A percentile compares a stretch with the other conserved stretches of the same genome.
Conservation (phyloP, 192 early-diverging fungal genomes). For the Umbelopsis sp. region DNA sequence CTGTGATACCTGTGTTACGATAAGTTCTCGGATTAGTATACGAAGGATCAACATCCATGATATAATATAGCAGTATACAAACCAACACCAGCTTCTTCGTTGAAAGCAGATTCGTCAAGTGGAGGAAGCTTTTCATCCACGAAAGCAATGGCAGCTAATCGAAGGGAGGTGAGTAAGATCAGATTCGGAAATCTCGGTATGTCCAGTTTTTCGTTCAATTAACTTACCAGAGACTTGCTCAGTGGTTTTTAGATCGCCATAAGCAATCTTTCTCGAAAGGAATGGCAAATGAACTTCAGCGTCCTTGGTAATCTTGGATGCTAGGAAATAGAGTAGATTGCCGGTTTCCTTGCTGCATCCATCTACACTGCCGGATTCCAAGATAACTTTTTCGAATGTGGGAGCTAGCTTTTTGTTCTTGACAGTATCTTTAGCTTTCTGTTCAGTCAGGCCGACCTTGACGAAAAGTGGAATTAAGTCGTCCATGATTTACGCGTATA, state of each 20-base stretch:
- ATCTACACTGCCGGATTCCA: constrained; percentile 58
- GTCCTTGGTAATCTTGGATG: constrained; percentile 81
- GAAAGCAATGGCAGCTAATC: constrained; percentile 89
- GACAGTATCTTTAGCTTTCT: constrained; percentile 93
- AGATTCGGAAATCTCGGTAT: not conserved
- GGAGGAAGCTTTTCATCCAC: constrained; percentile 56
- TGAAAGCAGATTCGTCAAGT: constrained; percentile 73
- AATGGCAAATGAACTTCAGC: constrained; percentile 74
- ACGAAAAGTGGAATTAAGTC: constrained; percentile 73
- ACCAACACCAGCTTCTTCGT: constrained; percentile 93
- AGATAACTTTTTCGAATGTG: constrained; percentile 70
- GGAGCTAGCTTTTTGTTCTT: constrained; percentile 95
- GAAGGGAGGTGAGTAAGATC: not conserved
- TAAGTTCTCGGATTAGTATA: not conserved
- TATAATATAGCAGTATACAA: constrained; percentile 16
- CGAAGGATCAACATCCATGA: not conserved
- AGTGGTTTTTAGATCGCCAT: constrained; percentile 64
- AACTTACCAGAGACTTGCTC: constrained; percentile 86
- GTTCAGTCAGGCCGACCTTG: constrained; percentile 84
- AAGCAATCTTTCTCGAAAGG: constrained; percentile 78
- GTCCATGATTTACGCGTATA: constrained; percentile 31
- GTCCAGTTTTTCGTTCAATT: no score
- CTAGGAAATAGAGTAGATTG: constrained; percentile 84
- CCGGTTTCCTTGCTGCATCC: constrained; percentile 62
- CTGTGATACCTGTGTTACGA: constrained; percentile 68